Evolutionary conservation across 1,139 yeast species (phyloP).

Genomic region (Debaryomycetaceae sp.): DNA sequence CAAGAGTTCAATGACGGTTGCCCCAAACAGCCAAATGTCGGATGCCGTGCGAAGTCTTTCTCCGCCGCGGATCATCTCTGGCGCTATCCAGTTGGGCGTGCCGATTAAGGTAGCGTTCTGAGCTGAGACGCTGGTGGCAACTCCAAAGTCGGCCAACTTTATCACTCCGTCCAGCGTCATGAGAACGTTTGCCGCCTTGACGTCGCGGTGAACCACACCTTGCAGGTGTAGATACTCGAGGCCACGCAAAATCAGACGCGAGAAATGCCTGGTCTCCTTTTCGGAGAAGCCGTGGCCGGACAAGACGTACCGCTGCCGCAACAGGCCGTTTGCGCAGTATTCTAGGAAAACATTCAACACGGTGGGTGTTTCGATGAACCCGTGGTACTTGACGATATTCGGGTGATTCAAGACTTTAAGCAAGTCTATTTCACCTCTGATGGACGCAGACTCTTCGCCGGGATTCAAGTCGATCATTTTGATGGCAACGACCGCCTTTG

Average conservation of each 20-base stretch:
- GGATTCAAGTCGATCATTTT: slow-evolving; percentile 61
- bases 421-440: slow-evolving; percentile 77
- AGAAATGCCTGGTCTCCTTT: slow-evolving; percentile 44
- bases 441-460: slow-evolving; percentile 35
- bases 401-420: slow-evolving; percentile 74
- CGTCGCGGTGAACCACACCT: slow-evolving; percentile 70
- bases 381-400: slow-evolving; percentile 83
- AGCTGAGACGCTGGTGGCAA: slow-evolving; percentile 44
- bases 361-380: slow-evolving; percentile 63
- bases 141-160: slow-evolving; percentile 73
- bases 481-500: slow-evolving; percentile 70
- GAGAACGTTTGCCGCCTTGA: slow-evolving; percentile 68
- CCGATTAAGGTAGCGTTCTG: slow-evolving; percentile 44
- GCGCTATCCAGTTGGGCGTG: slow-evolving; percentile 86
- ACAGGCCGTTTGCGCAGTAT: slow-evolving; percentile 80
- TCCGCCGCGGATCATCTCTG: slow-evolving; percentile 62
- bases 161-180: slow-evolving; percentile 49
- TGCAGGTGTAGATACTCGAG: slow-evolving; percentile 56
- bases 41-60: slow-evolving; percentile 85
- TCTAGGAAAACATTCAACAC: slow-evolving; percentile 62
- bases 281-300: slow-evolving; percentile 52
- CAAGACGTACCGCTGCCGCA: slow-evolving; percentile 54
- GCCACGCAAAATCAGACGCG: slow-evolving; percentile 66
- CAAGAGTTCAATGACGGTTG: slow-evolving; percentile 77
- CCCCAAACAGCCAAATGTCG: slow-evolving; percentile 91